Conservation (phyloP, 208 protist genomes). For the Angomonas deanei region DNA sequence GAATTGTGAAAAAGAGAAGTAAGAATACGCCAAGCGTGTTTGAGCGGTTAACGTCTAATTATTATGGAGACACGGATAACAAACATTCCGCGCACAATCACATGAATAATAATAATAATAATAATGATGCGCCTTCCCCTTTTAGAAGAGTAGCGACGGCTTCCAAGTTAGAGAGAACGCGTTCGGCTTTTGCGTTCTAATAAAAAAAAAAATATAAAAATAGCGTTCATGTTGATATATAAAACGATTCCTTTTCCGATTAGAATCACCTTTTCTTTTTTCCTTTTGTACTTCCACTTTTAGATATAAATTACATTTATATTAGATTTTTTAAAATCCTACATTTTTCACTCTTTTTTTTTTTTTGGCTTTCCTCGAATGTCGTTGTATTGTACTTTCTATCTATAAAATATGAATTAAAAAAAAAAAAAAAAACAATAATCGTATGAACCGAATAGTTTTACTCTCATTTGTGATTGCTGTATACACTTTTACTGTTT, state of each 20-base stretch:
- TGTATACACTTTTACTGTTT: conserved; percentile 3
- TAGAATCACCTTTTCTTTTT: conserved; percentile 11
- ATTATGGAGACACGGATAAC: conserved; percentile 22
- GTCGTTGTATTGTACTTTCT: neutral
- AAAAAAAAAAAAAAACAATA: conserved; percentile 5
- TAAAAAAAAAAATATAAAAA: neutral
- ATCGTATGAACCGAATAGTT: neutral
- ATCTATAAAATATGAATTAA: conserved; percentile 4
- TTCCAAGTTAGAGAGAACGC: neutral
- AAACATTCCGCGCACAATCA: too few relatives aligned
- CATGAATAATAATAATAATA: too few relatives aligned
- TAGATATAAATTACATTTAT: neutral
- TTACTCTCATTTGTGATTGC: neutral
- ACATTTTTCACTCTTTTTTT: conserved; percentile 6
- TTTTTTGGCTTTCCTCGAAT: neutral
- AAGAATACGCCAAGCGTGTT: conserved; percentile 14
- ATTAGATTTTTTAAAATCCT: too few relatives aligned
- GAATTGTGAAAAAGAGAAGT: neutral
- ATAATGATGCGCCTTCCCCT: neutral
- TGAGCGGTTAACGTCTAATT: conserved; percentile 37
- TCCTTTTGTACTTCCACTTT: conserved; percentile 7
- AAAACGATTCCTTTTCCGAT: conserved; percentile 4
- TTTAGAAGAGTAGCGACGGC: neutral
- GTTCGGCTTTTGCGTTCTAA: neutral
- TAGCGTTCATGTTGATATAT: neutral